Conservation (phyloP, 164 flowering plant species). For the Tetrastigma voinierianum region DNA sequence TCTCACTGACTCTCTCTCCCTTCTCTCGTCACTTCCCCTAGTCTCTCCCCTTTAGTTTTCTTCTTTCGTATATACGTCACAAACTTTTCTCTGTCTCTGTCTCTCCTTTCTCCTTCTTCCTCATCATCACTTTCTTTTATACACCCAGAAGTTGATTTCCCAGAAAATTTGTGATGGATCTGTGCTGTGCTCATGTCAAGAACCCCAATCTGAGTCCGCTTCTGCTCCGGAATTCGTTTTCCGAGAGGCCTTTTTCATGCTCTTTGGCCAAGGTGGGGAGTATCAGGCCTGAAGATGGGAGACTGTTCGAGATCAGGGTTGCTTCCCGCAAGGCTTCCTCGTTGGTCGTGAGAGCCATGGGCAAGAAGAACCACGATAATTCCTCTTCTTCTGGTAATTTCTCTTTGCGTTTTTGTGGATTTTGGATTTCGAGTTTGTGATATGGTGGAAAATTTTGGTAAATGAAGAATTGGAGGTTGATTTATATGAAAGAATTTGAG, state of each 20-base stretch:
- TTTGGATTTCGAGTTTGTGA: background rate
- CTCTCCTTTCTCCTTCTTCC: slow-evolving; percentile 1
- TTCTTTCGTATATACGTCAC: slow-evolving; percentile 8
- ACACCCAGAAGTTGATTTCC: too few relatives aligned
- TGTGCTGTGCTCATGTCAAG: slow-evolving; percentile 27
- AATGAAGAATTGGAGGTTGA: too few relatives aligned
- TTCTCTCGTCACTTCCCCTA: background rate
- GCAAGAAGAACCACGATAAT: slow-evolving; percentile 29
- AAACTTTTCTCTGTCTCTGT: slow-evolving; percentile 2
- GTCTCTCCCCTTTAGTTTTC: background rate
- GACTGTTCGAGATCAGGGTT: slow-evolving; percentile 22
- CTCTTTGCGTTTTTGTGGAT: background rate
- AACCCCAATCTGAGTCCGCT: slow-evolving; percentile 13
- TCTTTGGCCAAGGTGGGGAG: slow-evolving; percentile 5
- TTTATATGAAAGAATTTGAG: too few relatives aligned
- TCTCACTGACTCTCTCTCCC: background rate
- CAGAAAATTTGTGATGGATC: slow-evolving; percentile 25
- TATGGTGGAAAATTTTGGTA: too few relatives aligned
- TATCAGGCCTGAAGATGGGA: slow-evolving; percentile 2
- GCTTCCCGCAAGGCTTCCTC: slow-evolving; percentile 12
- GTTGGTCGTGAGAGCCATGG: slow-evolving; percentile 27
- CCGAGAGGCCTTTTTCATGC: slow-evolving; percentile 16
- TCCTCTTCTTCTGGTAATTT: slow-evolving; percentile 29
- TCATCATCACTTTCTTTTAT: too few relatives aligned
- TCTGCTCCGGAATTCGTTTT: slow-evolving; percentile 9